These are phyloP conservation scores for Diaporthe australafricana DNA, from an alignment of 2,329 filamentous ascomycete genomes.

Conservation along the genomic window DNA sequence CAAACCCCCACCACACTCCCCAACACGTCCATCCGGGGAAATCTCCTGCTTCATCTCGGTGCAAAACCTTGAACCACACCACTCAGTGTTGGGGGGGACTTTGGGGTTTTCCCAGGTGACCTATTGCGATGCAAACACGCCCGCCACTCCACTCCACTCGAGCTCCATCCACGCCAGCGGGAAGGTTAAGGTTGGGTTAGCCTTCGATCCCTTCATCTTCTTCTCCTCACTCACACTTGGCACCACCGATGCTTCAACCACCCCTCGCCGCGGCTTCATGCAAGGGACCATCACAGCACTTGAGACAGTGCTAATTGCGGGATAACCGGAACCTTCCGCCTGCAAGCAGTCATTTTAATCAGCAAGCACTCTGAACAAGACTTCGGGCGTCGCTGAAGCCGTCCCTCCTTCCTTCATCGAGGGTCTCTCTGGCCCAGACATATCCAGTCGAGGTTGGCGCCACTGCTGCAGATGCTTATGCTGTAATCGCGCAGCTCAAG, in stretches of 20 bases:
- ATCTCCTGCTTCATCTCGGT: conserved; percentile 22
- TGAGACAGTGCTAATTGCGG: conserved; percentile 1
- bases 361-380: not conserved
- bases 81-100: not conserved
- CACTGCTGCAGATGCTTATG: not conserved
- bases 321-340: not conserved
- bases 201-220: not conserved
- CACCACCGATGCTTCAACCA: not conserved
- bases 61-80: conserved; percentile 15
- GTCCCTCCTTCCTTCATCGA: not conserved
- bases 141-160: not conserved
- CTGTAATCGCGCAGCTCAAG: not conserved
- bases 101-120: not conserved
- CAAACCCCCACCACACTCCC: not conserved
- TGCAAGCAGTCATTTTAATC: not conserved
- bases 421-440: not conserved
- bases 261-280: not conserved
- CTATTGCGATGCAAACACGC: not conserved
- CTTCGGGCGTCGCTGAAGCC: not conserved
- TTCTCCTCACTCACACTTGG: not conserved
- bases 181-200: not conserved
- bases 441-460: not conserved
- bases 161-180: not conserved
- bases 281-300: conserved; percentile 12
- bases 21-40: conserved; percentile 1